Conservation (phyloP, 73 alveolate species). For the Chromera velia region DNA sequence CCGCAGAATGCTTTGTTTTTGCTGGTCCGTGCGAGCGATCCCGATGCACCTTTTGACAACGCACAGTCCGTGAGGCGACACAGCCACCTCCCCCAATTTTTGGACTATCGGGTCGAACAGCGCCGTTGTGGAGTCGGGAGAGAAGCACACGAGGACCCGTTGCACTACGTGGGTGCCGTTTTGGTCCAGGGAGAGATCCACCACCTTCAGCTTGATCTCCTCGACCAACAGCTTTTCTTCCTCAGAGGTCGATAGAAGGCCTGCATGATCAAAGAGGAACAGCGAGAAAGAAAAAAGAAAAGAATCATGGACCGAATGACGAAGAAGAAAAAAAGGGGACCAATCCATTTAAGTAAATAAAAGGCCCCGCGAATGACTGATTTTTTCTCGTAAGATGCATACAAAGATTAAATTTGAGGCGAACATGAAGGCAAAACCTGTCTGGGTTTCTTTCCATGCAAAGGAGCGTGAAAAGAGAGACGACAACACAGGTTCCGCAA, state of each 20-base stretch:
- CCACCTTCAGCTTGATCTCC: constrained; percentile 52
- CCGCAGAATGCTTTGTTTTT: constrained; percentile 37
- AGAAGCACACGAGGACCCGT: constrained; percentile 61
- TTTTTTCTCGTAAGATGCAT: too few species aligned
- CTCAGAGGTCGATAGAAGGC: constrained; percentile 50
- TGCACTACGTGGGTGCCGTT: constrained; percentile 76
- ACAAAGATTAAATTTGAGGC: too few species aligned
- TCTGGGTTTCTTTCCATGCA: too few species aligned
- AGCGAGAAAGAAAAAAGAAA: too few species aligned
- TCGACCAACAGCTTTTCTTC: constrained; percentile 61
- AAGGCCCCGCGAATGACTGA: too few species aligned
- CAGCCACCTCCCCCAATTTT: constrained; percentile 41
- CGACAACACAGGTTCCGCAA: too few species aligned
- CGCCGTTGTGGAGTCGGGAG: constrained; percentile 50
- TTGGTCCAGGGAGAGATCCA: constrained; percentile 46
- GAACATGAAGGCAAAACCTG: too few species aligned
- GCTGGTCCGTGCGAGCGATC: constrained; percentile 18
- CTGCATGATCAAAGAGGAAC: constrained; percentile 15
- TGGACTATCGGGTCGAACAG: constrained; percentile 42
- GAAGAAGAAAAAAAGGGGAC: too few species aligned
- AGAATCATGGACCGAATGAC: too few species aligned
- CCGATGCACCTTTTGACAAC: constrained; percentile 70
- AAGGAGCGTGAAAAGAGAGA: too few species aligned
- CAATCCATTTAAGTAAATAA: too few species aligned
- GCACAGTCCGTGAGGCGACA: constrained; percentile 71